These are phyloP conservation scores for Rhipidocladum racemiflorum DNA, from an alignment of 176 grass and related monocot genomes.

Conservation along the genomic window DNA sequence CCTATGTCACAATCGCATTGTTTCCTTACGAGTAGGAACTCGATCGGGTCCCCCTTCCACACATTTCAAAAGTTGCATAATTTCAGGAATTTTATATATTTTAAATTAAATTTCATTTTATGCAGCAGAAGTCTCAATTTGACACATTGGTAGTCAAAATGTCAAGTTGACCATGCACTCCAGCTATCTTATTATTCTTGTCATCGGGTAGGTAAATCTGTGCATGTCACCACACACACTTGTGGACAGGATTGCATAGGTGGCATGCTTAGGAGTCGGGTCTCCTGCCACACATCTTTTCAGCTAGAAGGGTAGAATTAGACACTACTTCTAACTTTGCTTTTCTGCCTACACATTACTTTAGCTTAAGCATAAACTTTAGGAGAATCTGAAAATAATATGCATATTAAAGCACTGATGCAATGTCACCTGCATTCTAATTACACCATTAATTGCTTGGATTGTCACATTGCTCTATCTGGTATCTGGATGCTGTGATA, in stretches of 20 bases:
- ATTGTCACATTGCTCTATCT: background rate
- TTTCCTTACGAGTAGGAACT: conserved; percentile 30
- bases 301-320: background rate
- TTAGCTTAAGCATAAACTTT: background rate
- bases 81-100: background rate
- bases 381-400: background rate
- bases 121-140: conserved; percentile 18
- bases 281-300: conserved; percentile 19
- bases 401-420: background rate
- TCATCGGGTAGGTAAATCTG: conserved; percentile 39
- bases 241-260: conserved; percentile 32
- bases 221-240: conserved; percentile 5
- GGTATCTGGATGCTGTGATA: background rate
- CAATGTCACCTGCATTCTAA: background rate
- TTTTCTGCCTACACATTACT: background rate
- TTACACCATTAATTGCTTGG: background rate
- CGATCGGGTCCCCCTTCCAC: background rate
- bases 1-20: conserved; percentile 14
- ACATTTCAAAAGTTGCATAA: background rate
- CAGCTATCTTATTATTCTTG: conserved; percentile 24
- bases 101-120: background rate
- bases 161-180: conserved; percentile 39
- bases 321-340: background rate
- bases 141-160: conserved; percentile 30
- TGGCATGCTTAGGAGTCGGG: conserved; percentile 25